phyloP scores from a whole-genome alignment of 768 basidiomycete genomes.

The Agrocybe praecox region DNA sequence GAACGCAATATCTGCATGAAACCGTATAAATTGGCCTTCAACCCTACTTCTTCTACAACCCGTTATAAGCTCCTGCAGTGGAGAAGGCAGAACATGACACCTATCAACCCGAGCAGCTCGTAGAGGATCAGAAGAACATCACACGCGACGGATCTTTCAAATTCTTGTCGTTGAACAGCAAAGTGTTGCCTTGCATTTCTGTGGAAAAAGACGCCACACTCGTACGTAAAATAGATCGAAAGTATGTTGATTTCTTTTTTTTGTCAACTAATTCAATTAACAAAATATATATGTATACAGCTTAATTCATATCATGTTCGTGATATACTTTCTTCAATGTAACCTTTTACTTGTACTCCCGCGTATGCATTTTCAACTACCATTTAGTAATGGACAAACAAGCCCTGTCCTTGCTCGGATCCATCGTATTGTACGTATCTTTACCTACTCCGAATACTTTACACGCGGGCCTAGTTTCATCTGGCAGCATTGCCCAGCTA shows the following conservation, averaged over 20 bases:
- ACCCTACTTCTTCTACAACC: no score
- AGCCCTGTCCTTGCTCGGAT: conserved; percentile 32
- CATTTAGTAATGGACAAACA: conserved; percentile 31
- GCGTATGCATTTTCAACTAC: background rate
- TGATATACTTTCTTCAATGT: conserved; percentile 8
- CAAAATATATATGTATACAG: background rate
- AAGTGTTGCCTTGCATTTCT: background rate
- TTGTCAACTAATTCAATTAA: background rate
- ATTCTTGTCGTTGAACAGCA: background rate
- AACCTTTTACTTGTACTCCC: background rate
- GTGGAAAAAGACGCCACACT: conserved; percentile 2
- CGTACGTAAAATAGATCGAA: conserved; percentile 10
- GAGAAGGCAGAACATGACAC: background rate
- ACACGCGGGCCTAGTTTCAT: no score
- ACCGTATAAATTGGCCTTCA: no score
- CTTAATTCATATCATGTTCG: conserved; percentile 9
- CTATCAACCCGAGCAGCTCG: background rate
- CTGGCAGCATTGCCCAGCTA: conserved; percentile 33
- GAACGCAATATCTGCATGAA: no score
- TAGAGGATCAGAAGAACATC: background rate
- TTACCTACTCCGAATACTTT: no score
- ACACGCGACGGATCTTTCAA: conserved; percentile 4
- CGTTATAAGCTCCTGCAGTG: background rate
- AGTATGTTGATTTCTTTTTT: background rate
- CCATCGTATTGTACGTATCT: conserved; percentile 29